Evolutionary conservation across 345 rosid genomes (phyloP), one percentile per base, ranked within the genome.

Genomic region (Moricandia arvensis): DNA sequence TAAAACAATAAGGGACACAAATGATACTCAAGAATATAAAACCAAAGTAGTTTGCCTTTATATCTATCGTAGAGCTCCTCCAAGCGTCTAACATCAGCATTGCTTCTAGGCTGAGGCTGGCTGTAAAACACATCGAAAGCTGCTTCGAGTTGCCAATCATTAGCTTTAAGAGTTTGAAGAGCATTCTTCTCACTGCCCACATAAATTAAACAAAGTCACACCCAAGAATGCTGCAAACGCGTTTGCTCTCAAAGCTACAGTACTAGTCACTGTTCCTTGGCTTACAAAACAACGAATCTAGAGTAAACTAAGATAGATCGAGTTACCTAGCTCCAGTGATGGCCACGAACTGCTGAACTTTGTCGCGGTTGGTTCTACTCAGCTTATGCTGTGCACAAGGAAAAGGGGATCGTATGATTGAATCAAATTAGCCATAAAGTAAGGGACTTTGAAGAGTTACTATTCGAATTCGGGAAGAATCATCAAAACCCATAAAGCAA

Each of bases 111-210:
- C 43, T 95, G 99, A n/a, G 98, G 89, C 71, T 89, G 96, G 78
- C 88, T 87, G 77, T 89, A 95, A 85, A 92, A 92, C 66, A 85
- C 77, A 84, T 95, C 98, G 84, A 95, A 86, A 13, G 99, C 98
- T 30, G 90, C 96, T 84, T 95, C 99, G 43, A 92, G 89, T 71
- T 90, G 90, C 99, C 99, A 95, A 51, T 95, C 97, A 29, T 90
- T 90, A 13, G 91, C 87, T 84, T 90, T 92, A 78, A 95, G 84
- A 77, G 94, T 85, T 81, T 89, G 97, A 77, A 88, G 80, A 21
- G 99, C 93, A 79, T 66, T 74, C 81, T 90, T 92, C 75, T 95
- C 99, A 75, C 99, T 95, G 88, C 89, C 8, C 61, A 59, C 47
- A 29, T 34, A 30, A 38, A 41, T 26, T 7, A 68, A 37, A 26